Evolutionary conservation across 208 protist species (phyloP).

Genomic region (Zelonia costaricensis): DNA sequence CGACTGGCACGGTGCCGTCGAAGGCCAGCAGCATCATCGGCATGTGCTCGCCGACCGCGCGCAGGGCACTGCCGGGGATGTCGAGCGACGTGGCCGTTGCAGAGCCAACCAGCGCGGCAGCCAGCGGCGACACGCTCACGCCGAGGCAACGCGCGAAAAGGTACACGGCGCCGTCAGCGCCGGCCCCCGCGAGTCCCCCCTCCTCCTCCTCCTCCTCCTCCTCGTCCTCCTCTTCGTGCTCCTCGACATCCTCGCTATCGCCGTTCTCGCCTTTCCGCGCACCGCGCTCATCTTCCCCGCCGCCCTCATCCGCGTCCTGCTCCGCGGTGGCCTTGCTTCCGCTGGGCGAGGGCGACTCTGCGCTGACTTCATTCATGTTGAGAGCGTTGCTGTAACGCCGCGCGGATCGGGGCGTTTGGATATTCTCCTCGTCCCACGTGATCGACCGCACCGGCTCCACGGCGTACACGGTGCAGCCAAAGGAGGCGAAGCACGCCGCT

Average conservation of each 20-base stretch:
- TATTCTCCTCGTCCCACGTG: no score
- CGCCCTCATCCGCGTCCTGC: neutral
- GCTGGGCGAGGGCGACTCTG: no score
- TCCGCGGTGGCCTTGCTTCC: no score
- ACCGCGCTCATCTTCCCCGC: no score
- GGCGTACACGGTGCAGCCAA: conserved; percentile 16
- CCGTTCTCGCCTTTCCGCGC: neutral
- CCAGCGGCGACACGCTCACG: conserved; percentile 17
- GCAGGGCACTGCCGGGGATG: conserved; percentile 4
- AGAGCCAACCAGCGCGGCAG: conserved; percentile 6
- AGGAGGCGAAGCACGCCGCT: conserved; percentile 14
- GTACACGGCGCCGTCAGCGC: neutral
- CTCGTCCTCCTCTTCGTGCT: conserved; percentile 1
- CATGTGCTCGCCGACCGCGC: conserved; percentile 9
- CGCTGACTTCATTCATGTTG: no score
- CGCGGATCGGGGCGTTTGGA: neutral
- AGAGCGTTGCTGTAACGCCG: neutral
- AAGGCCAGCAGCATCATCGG: conserved; percentile 24
- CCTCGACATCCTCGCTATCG: neutral
- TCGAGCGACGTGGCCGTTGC: conserved; percentile 2
- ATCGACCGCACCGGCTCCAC: no score
- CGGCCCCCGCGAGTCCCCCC: no score
- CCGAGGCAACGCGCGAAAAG: conserved; percentile 11
- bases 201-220: neutral
- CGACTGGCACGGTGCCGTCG: conserved; percentile 22